Base-by-base conservation (phyloP, 2,329 filamentous ascomycete genomes). In the Diaporthe sp. region DNA sequence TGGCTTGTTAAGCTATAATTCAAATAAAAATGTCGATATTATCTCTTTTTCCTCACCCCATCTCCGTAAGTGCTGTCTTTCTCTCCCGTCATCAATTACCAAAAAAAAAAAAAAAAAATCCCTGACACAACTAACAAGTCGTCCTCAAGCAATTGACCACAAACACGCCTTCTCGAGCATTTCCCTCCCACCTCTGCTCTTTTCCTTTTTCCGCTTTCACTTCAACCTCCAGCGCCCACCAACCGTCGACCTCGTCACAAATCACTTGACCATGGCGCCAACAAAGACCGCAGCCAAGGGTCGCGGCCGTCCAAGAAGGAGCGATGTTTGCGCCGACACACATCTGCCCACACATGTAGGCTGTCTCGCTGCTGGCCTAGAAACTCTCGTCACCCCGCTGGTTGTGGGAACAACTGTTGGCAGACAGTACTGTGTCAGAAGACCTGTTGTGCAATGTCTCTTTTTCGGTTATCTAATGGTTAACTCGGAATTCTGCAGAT, bases 241-340 rank as follows among this genome's bases (percentile, higher is more conserved):
- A 50, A 53, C 44, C 17, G 19, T n/a, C 53, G 32, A 58, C 35
- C 0, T 35, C 27, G 27, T 12, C 53, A 63, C 22, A 35, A 25
- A 30, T 10, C 15, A 7, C 37, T 50, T 42, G 25, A 35, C 10
- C 47, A 75, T 75, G 74, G 74, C 74, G 19, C 58, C 74, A n/a
- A 73, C 42, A 55, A 75, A 75, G 30, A 27, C 72, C n/a, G 42
- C 69, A 59, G 55, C 71, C 32, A 72, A 61, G 51, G 73, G 70
- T 27, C 74, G 76, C 39, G 76, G 73, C 22, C 71, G 77, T 27
- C 55, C 76, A 0, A 73, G 61, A 58, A 72, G 73, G 35, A 71
- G 47, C 56, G 74, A 68, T 8, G 63, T 56, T 37, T 68, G 65
- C 15, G 58, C 27, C 9, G 30, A 35, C 32, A 37, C 19, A 27